Percentiles rank a stretch among this genome's conserved stretches.
Evolutionary conservation across 345 rosid genomes (phyloP).

Genomic region (Gynandropsis gynandra): DNA sequence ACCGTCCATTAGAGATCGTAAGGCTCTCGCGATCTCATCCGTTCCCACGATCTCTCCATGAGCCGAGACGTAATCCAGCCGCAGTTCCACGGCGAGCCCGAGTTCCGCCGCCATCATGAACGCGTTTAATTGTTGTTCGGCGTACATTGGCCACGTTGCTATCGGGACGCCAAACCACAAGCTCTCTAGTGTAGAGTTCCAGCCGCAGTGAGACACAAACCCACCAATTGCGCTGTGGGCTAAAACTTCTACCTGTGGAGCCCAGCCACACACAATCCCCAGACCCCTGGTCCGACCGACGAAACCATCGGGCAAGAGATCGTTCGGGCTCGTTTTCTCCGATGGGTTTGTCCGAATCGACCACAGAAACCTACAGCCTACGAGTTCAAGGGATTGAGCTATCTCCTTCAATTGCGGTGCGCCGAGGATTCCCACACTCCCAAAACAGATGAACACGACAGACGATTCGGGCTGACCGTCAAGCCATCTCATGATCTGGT

Average conservation of each 20-base stretch:
- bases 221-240: conserved; percentile 33
- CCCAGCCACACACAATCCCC: conserved; percentile 37
- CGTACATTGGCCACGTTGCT: conserved; percentile 43
- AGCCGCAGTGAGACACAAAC: conserved; percentile 46
- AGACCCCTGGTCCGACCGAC: conserved; percentile 19
- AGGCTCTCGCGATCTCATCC: conserved; percentile 33
- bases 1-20: conserved; percentile 28
- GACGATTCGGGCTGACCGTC: conserved; percentile 39
- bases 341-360: conserved; percentile 21
- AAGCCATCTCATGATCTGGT: conserved; percentile 38
- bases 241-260: conserved; percentile 34
- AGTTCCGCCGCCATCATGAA: conserved; percentile 38
- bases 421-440: conserved; percentile 33
- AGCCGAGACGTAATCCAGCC: conserved; percentile 29
- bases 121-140: conserved; percentile 49
- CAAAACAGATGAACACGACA: conserved; percentile 44
- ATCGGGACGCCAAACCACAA: conserved; percentile 43
- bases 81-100: conserved; percentile 31
- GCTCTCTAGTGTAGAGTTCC: conserved; percentile 48
- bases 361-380: conserved; percentile 34
- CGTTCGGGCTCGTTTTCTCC: conserved; percentile 19
- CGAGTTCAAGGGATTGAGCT: conserved; percentile 33
- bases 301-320: conserved; percentile 32
- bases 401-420: conserved; percentile 36
- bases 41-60: conserved; percentile 25